Evolutionary conservation across 2,329 filamentous ascomycete species (phyloP).

Genomic region (Pseudogymnoascus sp.): DNA sequence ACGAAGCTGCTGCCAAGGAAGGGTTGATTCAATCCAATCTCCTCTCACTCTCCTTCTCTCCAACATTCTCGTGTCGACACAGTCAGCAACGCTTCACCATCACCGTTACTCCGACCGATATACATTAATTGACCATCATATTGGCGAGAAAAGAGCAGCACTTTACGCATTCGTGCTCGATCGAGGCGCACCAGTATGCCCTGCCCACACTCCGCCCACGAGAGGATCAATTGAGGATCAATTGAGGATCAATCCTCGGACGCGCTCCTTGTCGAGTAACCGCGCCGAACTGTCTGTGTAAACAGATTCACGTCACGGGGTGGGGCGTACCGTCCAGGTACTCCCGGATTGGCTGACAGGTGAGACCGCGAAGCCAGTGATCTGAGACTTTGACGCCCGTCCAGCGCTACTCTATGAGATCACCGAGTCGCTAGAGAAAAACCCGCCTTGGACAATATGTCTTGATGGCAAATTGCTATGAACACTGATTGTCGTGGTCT

Average conservation of each 20-base stretch:
- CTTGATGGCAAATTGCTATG: neutral
- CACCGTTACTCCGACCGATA: neutral
- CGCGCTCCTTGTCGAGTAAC: neutral
- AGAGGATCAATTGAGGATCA: neutral
- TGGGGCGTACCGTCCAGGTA: neutral
- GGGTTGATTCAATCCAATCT: neutral
- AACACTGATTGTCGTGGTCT: neutral
- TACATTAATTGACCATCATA: neutral
- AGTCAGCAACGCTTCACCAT: neutral
- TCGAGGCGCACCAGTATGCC: neutral
- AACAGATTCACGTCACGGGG: neutral
- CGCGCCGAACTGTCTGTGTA: neutral
- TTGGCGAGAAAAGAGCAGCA: neutral
- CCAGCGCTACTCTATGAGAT: neutral
- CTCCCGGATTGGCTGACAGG: neutral
- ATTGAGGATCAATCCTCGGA: neutral
- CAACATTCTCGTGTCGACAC: neutral
- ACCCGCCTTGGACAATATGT: neutral
- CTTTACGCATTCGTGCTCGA: neutral
- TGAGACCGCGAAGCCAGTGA: neutral
- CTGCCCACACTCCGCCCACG: neutral
- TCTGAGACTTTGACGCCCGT: neutral
- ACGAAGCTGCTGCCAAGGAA: neutral
- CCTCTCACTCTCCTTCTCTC: neutral
- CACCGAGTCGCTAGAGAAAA: neutral